Evolutionary conservation across 495 filamentous ascomycete genomes (phyloP), one percentile per base, ranked within the genome.

Genomic region (Chaetomidium leptoderma): DNA sequence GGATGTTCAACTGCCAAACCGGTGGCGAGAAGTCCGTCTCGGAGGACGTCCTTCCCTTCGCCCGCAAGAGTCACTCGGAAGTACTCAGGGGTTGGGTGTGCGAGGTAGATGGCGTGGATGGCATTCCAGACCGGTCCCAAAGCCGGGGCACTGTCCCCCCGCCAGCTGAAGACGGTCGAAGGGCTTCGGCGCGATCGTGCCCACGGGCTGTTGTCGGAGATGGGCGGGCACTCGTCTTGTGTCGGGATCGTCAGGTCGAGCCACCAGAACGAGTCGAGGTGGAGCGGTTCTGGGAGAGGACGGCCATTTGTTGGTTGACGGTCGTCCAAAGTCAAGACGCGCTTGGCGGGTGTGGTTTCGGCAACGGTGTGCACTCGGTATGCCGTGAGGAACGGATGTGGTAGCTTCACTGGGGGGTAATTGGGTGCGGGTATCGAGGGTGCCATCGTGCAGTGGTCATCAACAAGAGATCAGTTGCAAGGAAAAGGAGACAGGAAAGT

Each of bases 121-220:
- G 79, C 67, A 27, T 81, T 76, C 83, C 83, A 86, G 32, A 83
- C 71, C 51, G 84, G 80, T 1, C 69, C 81, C 23, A 80, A 59
- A 0, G 80, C 73, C 8, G 83, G 82, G 0, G 73, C 51, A 21
- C 55, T 44, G 10, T 44, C 48, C 35, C 49, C 63, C 6, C 69
- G 63, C 72, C 72, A 75, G 43, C 58, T 49, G 45, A 72, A 58
- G 23, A 56, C 53, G 40, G 69, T 70, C 60, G 62, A 64, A 0
- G 72, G 72, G 2, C 66, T 68, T 24, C 72, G 69, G 49, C 71
- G 70, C 16, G 72, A 65, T 32, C 72, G 69, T n/a, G 70, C 72
- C 71, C 71, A 75, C 33, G 71, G 66, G 24, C 66, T 73, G 61
- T 75, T 75, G 55, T 74, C 72, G 3, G 67, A 69, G 26, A 66